These are phyloP conservation scores for Purpureocillium lavendulum DNA, from an alignment of 2,329 filamentous ascomycete genomes.

Conservation along the genomic window DNA sequence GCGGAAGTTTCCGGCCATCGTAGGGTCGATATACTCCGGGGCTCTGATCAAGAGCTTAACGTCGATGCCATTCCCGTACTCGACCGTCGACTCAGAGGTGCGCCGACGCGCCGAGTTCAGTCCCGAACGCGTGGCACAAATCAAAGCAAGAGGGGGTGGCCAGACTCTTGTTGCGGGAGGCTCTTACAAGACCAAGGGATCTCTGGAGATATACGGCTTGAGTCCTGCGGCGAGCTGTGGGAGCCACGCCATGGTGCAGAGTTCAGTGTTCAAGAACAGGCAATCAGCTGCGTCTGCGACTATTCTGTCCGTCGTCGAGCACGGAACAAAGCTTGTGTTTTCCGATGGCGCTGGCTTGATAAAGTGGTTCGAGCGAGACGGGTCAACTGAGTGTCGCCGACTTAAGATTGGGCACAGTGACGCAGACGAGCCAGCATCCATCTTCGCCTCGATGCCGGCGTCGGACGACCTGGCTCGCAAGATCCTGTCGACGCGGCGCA, in stretches of 20 bases:
- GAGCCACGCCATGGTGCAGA: slow-evolving; percentile 22
- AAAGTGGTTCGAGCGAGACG: slow-evolving; percentile 88
- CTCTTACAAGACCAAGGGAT: slow-evolving; percentile 87
- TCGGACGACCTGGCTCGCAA: slow-evolving; percentile 73
- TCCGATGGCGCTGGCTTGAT: slow-evolving; percentile 77
- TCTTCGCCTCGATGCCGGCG: slow-evolving; percentile 43
- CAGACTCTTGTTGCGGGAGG: slow-evolving; percentile 74
- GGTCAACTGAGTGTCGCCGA: slow-evolving; percentile 49
- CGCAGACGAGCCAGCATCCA: slow-evolving; percentile 32
- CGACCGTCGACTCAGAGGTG: slow-evolving; percentile 52
- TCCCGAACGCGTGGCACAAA: slow-evolving; percentile 40
- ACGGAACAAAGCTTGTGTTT: slow-evolving; percentile 74
- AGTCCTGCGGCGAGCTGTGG: slow-evolving; percentile 18
- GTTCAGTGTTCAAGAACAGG: slow-evolving; percentile 62
- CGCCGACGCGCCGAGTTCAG: slow-evolving; percentile 47
- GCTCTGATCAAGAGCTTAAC: slow-evolving; percentile 68
- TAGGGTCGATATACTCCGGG: slow-evolving; percentile 75
- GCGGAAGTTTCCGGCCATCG: slow-evolving; percentile 71
- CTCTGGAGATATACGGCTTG: slow-evolving; percentile 76
- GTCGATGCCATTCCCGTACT: slow-evolving; percentile 59
- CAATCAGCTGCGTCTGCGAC: slow-evolving; percentile 77
- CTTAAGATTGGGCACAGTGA: slow-evolving; percentile 49
- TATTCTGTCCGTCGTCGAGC: slow-evolving; percentile 69
- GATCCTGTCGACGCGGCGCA: slow-evolving; percentile 53
- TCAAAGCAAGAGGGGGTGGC: slow-evolving; percentile 43